Percentiles rank a stretch among this genome's conserved stretches.
Evolutionary conservation across 1,284 basidiomycete genomes (phyloP).

Genomic region (Agroathelia rolfsii): DNA sequence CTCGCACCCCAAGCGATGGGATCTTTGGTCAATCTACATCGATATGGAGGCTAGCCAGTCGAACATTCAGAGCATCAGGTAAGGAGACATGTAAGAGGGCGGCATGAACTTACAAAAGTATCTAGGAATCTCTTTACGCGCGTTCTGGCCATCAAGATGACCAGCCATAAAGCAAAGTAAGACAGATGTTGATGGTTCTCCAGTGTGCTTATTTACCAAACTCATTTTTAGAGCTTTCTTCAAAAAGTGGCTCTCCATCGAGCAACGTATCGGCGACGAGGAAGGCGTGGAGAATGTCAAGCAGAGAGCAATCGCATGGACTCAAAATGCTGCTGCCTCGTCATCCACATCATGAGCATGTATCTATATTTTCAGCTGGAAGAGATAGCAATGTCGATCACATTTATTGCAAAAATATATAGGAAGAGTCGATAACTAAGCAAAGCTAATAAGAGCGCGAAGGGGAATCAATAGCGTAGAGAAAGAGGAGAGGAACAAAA

Average conservation of each 20-base stretch:
- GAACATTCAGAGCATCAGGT: constrained; percentile 73
- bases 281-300: constrained; percentile 79
- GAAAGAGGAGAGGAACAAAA: too few species aligned
- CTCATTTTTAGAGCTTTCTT: constrained; percentile 62
- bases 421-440: constrained; percentile 19
- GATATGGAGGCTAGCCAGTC: constrained; percentile 84
- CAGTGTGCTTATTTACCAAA: constrained; percentile 8
- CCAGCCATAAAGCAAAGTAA: constrained; percentile 90
- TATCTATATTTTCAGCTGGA: constrained; percentile 23
- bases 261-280: constrained; percentile 81
- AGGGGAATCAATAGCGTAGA: too few species aligned
- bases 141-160: constrained; percentile 77
- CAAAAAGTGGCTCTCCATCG: constrained; percentile 95
- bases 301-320: constrained; percentile 84
- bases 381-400: constrained; percentile 17
- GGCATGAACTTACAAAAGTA: constrained; percentile 9
- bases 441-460: too few species aligned
- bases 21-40: constrained; percentile 95
- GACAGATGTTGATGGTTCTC: constrained; percentile 15
- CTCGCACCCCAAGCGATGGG: constrained; percentile 88
- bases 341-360: constrained; percentile 4
- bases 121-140: constrained; percentile 77
- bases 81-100: constrained; percentile 14
- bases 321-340: constrained; percentile 36
- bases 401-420: constrained; percentile 27